A percentile compares a stretch with the other conserved stretches of the same genome.
Conservation (phyloP, 345 rosid species). For the Laguncularia racemosa region DNA sequence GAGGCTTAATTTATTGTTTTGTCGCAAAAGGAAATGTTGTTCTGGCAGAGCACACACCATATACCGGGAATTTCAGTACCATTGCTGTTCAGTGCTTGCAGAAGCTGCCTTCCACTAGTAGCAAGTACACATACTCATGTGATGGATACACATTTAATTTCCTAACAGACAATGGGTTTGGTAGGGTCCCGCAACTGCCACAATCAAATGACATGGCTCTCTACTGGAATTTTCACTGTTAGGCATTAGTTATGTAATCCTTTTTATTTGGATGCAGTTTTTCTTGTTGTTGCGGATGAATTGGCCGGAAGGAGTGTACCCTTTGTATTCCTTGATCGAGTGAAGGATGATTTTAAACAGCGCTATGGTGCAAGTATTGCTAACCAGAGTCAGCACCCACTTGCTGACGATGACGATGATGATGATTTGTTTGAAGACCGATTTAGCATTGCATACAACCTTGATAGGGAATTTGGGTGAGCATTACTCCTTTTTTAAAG, state of each 20-base stretch:
- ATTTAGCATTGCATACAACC: conserved; percentile 93
- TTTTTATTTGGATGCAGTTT: conserved; percentile 39
- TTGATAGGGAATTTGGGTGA: conserved; percentile 96
- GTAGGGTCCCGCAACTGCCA: conserved; percentile 19
- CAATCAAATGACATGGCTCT: background rate
- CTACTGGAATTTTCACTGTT: conserved; percentile 4
- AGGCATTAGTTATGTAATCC: too few relatives aligned
- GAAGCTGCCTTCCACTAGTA: conserved; percentile 85
- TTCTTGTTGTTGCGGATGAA: conserved; percentile 96
- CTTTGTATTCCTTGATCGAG: conserved; percentile 86
- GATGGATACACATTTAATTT: conserved; percentile 94
- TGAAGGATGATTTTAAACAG: conserved; percentile 81
- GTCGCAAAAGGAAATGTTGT: conserved; percentile 93
- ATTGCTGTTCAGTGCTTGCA: conserved; percentile 96
- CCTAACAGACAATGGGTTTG: conserved; percentile 71
- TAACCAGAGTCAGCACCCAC: conserved; percentile 57
- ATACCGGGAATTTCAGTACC: conserved; percentile 94
- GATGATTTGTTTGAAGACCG: conserved; percentile 89
- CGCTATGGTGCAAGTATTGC: conserved; percentile 62
- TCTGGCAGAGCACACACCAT: conserved; percentile 87
- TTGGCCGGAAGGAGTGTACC: conserved; percentile 76
- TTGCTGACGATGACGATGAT: conserved; percentile 79
- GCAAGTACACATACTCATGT: conserved; percentile 90
- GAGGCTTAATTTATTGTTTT: conserved; percentile 94
- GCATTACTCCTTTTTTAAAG: background rate